Evolutionary conservation across 495 filamentous ascomycete genomes (phyloP), one percentile per base, ranked within the genome.

Genomic region (Aspergillus biplanus): DNA sequence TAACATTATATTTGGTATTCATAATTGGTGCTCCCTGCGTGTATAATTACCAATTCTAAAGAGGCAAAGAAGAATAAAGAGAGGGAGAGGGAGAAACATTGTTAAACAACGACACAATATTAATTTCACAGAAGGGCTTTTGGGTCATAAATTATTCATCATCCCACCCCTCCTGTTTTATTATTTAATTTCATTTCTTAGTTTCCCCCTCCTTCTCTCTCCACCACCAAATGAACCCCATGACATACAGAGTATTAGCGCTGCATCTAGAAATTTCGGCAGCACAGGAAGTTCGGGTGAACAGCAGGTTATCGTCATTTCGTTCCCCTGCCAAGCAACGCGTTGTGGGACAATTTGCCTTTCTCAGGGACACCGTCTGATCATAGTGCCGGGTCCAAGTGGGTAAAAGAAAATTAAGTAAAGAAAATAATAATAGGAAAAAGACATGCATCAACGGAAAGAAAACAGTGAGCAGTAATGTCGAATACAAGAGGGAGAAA

Each of bases 241-340:
- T 59, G n/a, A n/a, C n/a, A n/a, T 27, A 27, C 21, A 2, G 21
- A 27, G 21, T 27, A 27, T 27, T 67, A 67, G 65, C 50, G 57
- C 59, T 61, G 68, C 68, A 62, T 67, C 65, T 64, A 64, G 65
- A 70, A 70, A 67, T 70, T 70, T 67, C 68, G 68, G 58, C 63
- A 27, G 50, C 48, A 52, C 56, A 33, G 13, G 37, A 8, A 39
- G 37, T 7, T 39, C 37, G 7, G 7, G 37, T 39, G 37, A 39
- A 13, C 37, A 7, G 56, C 59, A 56, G 52, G 37, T 13, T 37
- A 16, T 57, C 46, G 57, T 18, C 21, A 56, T 60, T 58, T 55
- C 16, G 50, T 59, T 69, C 63, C 61, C 63, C 67, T 69, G 67
- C 63, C 67, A 66, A 69, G 67, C 62, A 53, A 49, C 67, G 63